Percentiles rank a stretch among this genome's conserved stretches.
Evolutionary conservation across 2,329 filamentous ascomycete genomes (phyloP).

Genomic region (Leptodontidium sp.): DNA sequence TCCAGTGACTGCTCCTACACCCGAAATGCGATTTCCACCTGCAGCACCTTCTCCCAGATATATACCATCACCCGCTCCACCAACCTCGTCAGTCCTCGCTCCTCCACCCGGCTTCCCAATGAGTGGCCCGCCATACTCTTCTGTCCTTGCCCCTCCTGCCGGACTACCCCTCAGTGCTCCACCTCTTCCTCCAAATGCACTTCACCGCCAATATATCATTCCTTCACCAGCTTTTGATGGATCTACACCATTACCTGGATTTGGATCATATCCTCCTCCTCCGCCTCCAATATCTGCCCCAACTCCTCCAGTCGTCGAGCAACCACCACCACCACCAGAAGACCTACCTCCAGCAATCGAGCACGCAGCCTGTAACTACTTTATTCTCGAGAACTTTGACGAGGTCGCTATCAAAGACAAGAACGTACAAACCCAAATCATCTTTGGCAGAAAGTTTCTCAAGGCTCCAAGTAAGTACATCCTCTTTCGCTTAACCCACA

Average conservation of each 20-base stretch:
- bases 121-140: conserved; percentile 32
- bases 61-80: conserved; percentile 25
- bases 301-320: conserved; percentile 35
- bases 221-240: conserved; percentile 41
- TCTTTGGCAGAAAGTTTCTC: conserved; percentile 59
- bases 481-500: not conserved
- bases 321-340: conserved; percentile 26
- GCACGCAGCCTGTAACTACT: conserved; percentile 62
- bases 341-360: conserved; percentile 49
- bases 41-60: conserved; percentile 19
- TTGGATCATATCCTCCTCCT: conserved; percentile 40
- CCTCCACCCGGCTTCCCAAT: conserved; percentile 36
- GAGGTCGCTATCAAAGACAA: conserved; percentile 57
- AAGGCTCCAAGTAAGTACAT: conserved; percentile 56
- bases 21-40: conserved; percentile 17
- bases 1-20: not conserved
- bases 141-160: conserved; percentile 38
- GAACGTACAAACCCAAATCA: conserved; percentile 62
- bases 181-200: conserved; percentile 28
- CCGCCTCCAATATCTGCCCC: conserved; percentile 28
- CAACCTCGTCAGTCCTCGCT: conserved; percentile 37
- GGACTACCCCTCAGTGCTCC: conserved; percentile 36
- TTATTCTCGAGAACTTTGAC: conserved; percentile 66
- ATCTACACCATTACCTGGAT: conserved; percentile 45
- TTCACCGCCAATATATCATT: conserved; percentile 28